A percentile compares a stretch with the other conserved stretches of the same genome.
These are phyloP conservation scores for Globisporangium barbulae DNA, from an alignment of 352 stramenopile species.

Conservation along the genomic window DNA sequence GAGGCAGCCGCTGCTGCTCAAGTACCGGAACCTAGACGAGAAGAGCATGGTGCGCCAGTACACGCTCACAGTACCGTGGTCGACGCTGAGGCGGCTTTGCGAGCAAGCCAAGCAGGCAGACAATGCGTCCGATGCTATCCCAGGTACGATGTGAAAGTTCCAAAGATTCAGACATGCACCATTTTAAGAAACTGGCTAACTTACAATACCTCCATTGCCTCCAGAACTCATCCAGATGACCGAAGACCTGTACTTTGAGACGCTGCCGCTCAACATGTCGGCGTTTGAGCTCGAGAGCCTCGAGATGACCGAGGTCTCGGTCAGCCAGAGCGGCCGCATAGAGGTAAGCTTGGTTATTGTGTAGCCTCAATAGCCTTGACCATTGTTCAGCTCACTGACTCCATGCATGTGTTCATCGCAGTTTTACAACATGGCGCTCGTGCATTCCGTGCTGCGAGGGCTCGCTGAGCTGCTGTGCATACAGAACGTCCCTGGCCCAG, in stretches of 20 bases:
- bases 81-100: constrained; percentile 39
- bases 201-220: neutral
- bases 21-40: constrained; percentile 43
- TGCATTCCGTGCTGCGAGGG: constrained; percentile 41
- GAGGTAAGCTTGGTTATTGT: constrained; percentile 28
- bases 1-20: constrained; percentile 39
- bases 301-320: constrained; percentile 41
- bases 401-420: constrained; percentile 9
- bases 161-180: neutral
- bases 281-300: constrained; percentile 49
- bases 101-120: constrained; percentile 22
- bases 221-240: constrained; percentile 51
- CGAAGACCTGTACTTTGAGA: constrained; percentile 53
- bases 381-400: too few species aligned
- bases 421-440: constrained; percentile 47
- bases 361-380: neutral
- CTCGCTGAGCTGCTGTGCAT: constrained; percentile 43
- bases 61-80: constrained; percentile 60
- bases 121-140: neutral
- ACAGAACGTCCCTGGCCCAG: constrained; percentile 32
- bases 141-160: constrained; percentile 7
- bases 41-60: constrained; percentile 46
- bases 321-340: constrained; percentile 37
- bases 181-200: constrained; percentile 7
- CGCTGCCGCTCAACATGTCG: constrained; percentile 47